Conservation (phyloP, 305 asterid genomes). For the Ilex paraguariensis region DNA sequence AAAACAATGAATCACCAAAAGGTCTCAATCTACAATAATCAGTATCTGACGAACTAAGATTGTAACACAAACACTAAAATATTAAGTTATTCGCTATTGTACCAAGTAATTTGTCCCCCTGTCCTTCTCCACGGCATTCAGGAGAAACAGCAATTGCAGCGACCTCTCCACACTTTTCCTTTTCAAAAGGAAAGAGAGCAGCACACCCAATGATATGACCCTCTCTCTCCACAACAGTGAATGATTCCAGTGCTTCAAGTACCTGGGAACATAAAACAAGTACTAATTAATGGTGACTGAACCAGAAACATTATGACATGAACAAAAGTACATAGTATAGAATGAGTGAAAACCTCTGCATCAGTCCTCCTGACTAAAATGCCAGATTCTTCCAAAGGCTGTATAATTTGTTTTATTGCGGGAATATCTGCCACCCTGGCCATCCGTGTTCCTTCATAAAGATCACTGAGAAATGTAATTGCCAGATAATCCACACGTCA, state of each 20-base stretch:
- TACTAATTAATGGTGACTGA: constrained; percentile 6
- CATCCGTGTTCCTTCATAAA: constrained; percentile 88
- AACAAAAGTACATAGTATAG: constrained; percentile 7
- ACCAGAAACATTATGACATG: neutral
- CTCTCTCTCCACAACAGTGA: constrained; percentile 88
- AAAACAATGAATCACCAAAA: no score
- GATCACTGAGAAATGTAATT: constrained; percentile 57
- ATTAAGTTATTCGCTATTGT: constrained; percentile 11
- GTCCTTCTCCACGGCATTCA: constrained; percentile 97
- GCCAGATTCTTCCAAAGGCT: constrained; percentile 83
- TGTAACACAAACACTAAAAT: neutral
- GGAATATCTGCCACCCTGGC: constrained; percentile 64
- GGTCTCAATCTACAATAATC: no score
- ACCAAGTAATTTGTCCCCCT: constrained; percentile 97
- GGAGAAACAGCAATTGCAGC: constrained; percentile 98
- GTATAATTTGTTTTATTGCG: constrained; percentile 63
- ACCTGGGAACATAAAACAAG: constrained; percentile 38
- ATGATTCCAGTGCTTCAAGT: constrained; percentile 49
- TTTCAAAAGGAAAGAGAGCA: constrained; percentile 70
- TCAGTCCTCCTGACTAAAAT: constrained; percentile 73
- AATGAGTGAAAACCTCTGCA: constrained; percentile 55
- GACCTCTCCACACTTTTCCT: constrained; percentile 87
- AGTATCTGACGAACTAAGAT: no score
- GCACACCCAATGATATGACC: constrained; percentile 89
- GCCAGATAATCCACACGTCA: constrained; percentile 3